Conservation (phyloP, 352 stramenopile genomes). For the Saprolegnia parasitica region DNA sequence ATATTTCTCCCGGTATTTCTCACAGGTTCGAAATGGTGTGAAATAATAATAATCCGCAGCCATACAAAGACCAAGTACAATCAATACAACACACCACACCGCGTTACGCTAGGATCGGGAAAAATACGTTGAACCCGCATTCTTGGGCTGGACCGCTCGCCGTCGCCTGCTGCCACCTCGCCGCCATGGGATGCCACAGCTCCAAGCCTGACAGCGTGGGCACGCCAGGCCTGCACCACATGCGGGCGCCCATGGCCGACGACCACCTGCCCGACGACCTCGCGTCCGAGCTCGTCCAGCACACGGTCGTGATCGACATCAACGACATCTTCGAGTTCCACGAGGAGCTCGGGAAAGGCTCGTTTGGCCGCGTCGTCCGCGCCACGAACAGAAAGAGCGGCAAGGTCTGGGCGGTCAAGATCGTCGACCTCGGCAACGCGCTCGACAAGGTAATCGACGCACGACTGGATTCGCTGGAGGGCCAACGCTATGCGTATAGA, state of each 20-base stretch:
- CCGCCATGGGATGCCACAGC: constrained; percentile 52
- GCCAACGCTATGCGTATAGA: constrained; percentile 16
- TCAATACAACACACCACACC: not conserved
- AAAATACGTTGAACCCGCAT: too few relatives aligned
- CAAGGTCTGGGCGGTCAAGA: constrained; percentile 74
- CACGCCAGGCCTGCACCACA: constrained; percentile 24
- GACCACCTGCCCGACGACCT: constrained; percentile 59
- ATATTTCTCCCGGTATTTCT: too few relatives aligned
- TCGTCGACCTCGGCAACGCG: constrained; percentile 64
- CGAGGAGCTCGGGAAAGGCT: constrained; percentile 56
- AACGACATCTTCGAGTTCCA: constrained; percentile 57
- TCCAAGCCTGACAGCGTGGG: constrained; percentile 45
- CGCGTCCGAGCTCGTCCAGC: constrained; percentile 67
- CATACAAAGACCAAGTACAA: not conserved
- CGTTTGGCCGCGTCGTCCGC: constrained; percentile 67
- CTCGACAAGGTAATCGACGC: constrained; percentile 43
- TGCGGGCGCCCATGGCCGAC: constrained; percentile 9
- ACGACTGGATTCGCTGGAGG: not conserved
- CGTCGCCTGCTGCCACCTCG: too few relatives aligned
- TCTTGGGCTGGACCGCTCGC: not conserved
- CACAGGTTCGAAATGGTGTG: too few relatives aligned
- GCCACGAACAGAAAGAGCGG: constrained; percentile 53
- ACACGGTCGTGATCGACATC: constrained; percentile 69
- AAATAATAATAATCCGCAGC: not conserved
- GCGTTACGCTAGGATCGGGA: not conserved